A percentile compares a stretch with the other conserved stretches of the same genome.
phyloP scores from a whole-genome alignment of 176 grass and related monocot genomes.

The Lolium perenne region DNA sequence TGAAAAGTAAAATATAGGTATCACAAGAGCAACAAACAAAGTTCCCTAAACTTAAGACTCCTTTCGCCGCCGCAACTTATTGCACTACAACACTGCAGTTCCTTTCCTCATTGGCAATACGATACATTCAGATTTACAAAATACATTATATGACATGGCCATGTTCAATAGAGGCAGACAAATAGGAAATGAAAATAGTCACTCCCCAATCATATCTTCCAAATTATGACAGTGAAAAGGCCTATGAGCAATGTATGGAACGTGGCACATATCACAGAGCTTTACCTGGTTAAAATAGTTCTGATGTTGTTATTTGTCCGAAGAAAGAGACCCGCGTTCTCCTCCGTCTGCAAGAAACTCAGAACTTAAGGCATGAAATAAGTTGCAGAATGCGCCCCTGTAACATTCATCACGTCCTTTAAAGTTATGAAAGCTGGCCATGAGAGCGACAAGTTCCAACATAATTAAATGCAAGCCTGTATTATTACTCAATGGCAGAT shows the following conservation, averaged over 20 bases:
- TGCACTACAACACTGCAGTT: not conserved
- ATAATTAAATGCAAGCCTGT: not conserved
- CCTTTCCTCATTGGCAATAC: not conserved
- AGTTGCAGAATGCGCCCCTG: not conserved
- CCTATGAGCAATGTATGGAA: not conserved
- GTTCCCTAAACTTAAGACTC: not conserved
- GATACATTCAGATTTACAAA: not conserved
- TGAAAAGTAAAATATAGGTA: not conserved
- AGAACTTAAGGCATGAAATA: conserved; percentile 39
- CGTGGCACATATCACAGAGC: not conserved
- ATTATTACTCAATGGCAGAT: not conserved
- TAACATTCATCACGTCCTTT: not conserved
- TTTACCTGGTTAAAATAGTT: conserved; percentile 86
- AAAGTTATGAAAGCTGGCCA: not conserved
- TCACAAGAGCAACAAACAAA: not conserved
- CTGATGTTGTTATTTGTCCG: conserved; percentile 71
- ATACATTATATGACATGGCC: not conserved
- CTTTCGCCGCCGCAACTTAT: not conserved
- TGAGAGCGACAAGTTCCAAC: conserved; percentile 43
- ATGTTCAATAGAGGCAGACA: not conserved
- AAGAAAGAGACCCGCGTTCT: conserved; percentile 66
- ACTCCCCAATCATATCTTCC: not conserved
- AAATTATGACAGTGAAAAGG: not conserved
- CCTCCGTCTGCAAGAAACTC: conserved; percentile 60
- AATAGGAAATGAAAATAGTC: not conserved